Evolutionary conservation across 306 rosid species (phyloP), one percentile per base, ranked within the genome.

Genomic region (Biancaea sappan): DNA sequence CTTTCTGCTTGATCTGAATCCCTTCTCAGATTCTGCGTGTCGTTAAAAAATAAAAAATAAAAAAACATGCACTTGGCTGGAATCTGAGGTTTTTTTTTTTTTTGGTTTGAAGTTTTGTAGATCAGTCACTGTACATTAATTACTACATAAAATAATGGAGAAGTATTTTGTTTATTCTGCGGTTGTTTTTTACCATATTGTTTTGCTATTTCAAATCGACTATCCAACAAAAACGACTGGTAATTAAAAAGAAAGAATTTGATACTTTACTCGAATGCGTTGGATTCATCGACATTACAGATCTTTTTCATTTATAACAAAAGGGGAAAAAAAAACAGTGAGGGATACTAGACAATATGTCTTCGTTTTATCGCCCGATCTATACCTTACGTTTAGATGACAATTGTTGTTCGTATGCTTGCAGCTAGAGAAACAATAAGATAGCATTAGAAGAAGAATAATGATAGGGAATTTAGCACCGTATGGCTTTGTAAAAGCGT

Each of bases 1-100:
- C n/a, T 66, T 66, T 28, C 69, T 26, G 61, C 80, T 11, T 65
- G 34, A 34, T 71, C 1, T n/a, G n/a, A n/a, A n/a, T n/a, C n/a
- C n/a, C 26, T 8, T 21, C 2, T 44, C 78, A 13, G 40, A 38
- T 68, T 70, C 43, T 35, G 46, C 22, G 52, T 80, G 9, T n/a
- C n/a, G n/a, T n/a, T n/a, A n/a, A n/a, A n/a, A n/a, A 16, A 56
- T 2, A 51, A 24, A 0, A 16, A 6, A 6, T 64, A 18, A n/a
- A 61, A 78, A 78, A n/a, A n/a, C n/a, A n/a, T n/a, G 14, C 31
- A 50, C 25, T 48, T 28, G 52, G 6, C 16, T 28, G 54, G 75
- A 34, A 58, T 58, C 19, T 46, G 28, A 56, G 16, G 24, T n/a
- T n/a, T n/a, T n/a, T n/a, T n/a, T n/a, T n/a, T n/a, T n/a, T n/a